A percentile compares a stretch with the other conserved stretches of the same genome.
Evolutionary conservation across 768 basidiomycete species (phyloP).

Genomic region (Mrakia frigida): DNA sequence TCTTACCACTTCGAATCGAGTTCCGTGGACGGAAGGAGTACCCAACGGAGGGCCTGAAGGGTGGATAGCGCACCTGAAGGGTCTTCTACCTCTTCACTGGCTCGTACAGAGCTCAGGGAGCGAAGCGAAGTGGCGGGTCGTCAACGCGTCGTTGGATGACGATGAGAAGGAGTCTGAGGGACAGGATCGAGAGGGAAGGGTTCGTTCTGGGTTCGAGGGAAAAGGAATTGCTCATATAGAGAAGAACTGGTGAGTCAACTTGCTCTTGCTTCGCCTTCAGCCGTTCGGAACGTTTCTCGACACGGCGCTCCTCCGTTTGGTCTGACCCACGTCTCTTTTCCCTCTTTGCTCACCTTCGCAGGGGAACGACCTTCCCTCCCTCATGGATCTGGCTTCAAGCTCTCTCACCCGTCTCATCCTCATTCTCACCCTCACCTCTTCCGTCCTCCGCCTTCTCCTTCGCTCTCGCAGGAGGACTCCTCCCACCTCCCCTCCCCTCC

Average conservation of each 20-base stretch:
- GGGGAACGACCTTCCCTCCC: constrained; percentile 15
- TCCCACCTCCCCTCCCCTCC: too few relatives aligned
- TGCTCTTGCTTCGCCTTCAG: too few relatives aligned
- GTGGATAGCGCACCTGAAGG: neutral
- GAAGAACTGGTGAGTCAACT: constrained; percentile 11
- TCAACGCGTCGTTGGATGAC: neutral
- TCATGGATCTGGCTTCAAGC: neutral
- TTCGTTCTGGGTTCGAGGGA: neutral
- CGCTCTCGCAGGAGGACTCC: too few relatives aligned
- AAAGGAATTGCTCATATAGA: constrained; percentile 15
- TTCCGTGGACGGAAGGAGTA: neutral
- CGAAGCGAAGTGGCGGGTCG: neutral
- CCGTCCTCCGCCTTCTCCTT: too few relatives aligned
- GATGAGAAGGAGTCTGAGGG: neutral
- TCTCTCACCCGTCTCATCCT: too few relatives aligned
- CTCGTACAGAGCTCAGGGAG: constrained; percentile 2
- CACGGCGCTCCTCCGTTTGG: neutral
- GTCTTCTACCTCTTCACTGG: neutral
- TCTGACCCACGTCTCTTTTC: neutral
- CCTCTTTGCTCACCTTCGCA: neutral
- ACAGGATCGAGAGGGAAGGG: neutral
- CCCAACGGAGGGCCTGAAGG: neutral
- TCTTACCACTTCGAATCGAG: neutral
- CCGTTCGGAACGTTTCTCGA: too few relatives aligned
- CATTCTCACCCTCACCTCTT: too few relatives aligned